Evolutionary conservation across 169 alveolate genomes (phyloP).

Genomic region (Babesia caballi): DNA sequence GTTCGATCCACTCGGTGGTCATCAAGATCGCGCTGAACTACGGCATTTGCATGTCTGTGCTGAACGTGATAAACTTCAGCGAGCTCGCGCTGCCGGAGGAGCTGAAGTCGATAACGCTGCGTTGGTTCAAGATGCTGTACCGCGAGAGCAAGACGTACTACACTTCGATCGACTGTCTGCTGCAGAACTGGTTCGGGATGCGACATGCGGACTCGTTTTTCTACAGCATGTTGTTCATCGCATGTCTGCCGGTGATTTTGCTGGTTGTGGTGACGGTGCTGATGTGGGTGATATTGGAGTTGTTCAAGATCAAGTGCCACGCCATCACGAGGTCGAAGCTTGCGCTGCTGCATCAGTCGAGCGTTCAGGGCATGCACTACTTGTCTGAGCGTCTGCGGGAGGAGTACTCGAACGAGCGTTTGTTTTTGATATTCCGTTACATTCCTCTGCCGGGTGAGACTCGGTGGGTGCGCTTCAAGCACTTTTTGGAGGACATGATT

Average conservation of each 20-base stretch:
- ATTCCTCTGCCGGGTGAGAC: constrained; percentile 81
- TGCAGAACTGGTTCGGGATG: constrained; percentile 66
- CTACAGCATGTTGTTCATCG: constrained; percentile 71
- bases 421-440: constrained; percentile 76
- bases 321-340: constrained; percentile 17
- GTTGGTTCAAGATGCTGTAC: constrained; percentile 9
- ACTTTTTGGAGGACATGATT: constrained; percentile 82
- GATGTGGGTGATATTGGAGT: constrained; percentile 66
- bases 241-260: constrained; percentile 69
- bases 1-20: constrained; percentile 84
- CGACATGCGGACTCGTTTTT: constrained; percentile 77
- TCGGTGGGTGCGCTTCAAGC: constrained; percentile 61
- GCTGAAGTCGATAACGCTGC: constrained; percentile 16
- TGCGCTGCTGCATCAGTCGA: constrained; percentile 44
- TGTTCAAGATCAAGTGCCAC: constrained; percentile 30
- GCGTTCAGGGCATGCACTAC: constrained; percentile 41
- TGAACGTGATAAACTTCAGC: constrained; percentile 68
- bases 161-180: constrained; percentile 76
- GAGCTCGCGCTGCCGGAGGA: constrained; percentile 66
- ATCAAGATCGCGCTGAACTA: constrained; percentile 82
- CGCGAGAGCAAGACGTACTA: constrained; percentile 36
- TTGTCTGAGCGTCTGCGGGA: constrained; percentile 57
- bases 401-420: constrained; percentile 73
- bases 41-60: constrained; percentile 74
- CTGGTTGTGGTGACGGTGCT: constrained; percentile 68